Evolutionary conservation across 768 basidiomycete genomes (phyloP), one percentile per base, ranked within the genome.

Genomic region (Tylopilus sp.): DNA sequence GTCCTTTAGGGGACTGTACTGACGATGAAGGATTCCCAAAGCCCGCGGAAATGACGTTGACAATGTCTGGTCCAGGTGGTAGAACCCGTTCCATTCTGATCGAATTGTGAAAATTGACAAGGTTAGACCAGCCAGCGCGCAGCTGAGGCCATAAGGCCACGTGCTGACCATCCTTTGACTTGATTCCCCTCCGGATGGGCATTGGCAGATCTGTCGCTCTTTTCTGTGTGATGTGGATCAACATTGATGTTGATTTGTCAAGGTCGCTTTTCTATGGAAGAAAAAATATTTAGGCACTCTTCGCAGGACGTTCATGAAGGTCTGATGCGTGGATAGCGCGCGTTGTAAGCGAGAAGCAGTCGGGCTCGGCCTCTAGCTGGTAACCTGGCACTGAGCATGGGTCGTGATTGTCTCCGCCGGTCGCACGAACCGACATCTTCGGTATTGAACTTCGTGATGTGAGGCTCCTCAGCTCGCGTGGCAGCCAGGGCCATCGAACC

Each of bases 31-130:
- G 6, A 30, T 40, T 56, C 40, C 3, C 10, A 10, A 13, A 25
- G 33, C 30, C 57, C 57, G 55, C 57, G 57, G 57, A 57, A 33
- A 57, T 59, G 33, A 59, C 9, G 13, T 33, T 17, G 12, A 23
- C n/a, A 9, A 1, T 28, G 36, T 12, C 8, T 7, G 17, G 17
- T 35, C 31, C 33, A 35, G 33, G 11, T 3, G 33, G 33, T 35
- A 12, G 33, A 35, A 17, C 15, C 33, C 15, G 33, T 17, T 35
- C 33, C 31, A 17, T 33, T 35, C 15, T 17, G 33, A 35, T 35
- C 30, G 15, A 17, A 35, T 5, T 6, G 6, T 3, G 33, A 15
- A 2, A n/a, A 5, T 3, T 35, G 13, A 13, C 15, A 4, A 17
- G 13, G 25, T 4, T 33, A 30, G 31, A 36, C 20, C 9, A 21